phyloP scores from a whole-genome alignment of 1,139 yeast species.

The Wickerhamomyces sp. region DNA sequence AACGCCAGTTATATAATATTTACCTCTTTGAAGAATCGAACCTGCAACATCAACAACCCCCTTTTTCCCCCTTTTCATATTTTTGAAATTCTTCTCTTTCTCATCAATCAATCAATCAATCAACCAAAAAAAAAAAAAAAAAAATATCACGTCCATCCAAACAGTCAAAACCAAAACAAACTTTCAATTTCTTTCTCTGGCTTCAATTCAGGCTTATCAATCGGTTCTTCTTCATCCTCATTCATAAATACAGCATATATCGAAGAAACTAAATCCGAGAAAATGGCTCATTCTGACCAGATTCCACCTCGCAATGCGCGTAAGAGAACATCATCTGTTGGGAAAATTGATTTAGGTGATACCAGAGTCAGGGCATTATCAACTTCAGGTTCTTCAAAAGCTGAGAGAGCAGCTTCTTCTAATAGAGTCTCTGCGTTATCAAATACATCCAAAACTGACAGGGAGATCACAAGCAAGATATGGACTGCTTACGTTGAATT shows the following conservation, averaged over 20 bases:
- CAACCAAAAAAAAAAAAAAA: too few species aligned
- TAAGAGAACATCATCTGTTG: constrained; percentile 49
- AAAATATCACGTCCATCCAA: too few species aligned
- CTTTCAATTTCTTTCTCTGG: too few species aligned
- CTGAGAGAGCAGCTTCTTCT: constrained; percentile 25
- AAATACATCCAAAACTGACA: constrained; percentile 29
- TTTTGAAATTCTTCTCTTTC: not conserved
- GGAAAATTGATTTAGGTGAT: constrained; percentile 55
- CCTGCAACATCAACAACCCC: not conserved
- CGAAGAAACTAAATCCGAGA: too few species aligned
- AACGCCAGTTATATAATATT: not conserved
- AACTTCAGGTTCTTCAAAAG: constrained; percentile 28
- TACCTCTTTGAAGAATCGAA: not conserved
- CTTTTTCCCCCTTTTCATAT: not conserved
- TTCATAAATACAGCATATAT: too few species aligned
- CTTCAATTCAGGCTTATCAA: too few species aligned
- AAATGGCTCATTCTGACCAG: not conserved
- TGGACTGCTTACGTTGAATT: constrained; percentile 56
- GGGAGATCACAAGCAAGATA: constrained; percentile 38
- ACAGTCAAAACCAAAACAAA: too few species aligned
- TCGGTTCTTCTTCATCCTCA: too few species aligned
- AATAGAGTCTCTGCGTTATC: constrained; percentile 26
- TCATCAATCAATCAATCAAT: not conserved
- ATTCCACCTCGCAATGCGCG: constrained; percentile 1
- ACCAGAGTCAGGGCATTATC: constrained; percentile 43